Conservation (phyloP, 73 alveolate genomes). For the Paramecium sonneborni region DNA sequence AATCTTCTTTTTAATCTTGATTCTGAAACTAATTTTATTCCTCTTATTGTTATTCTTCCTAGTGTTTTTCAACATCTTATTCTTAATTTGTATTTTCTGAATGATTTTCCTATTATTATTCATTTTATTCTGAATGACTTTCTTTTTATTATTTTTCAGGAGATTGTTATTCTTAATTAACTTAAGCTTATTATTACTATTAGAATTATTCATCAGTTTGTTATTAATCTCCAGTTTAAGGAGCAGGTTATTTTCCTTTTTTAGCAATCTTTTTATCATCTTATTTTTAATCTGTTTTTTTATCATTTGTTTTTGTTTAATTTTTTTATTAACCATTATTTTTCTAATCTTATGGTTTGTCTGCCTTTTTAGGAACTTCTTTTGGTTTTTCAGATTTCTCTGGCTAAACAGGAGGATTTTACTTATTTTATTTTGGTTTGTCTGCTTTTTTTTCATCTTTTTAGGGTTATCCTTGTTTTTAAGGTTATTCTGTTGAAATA, state of each 20-base stretch:
- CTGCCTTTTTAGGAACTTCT: not conserved
- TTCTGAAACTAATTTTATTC: not conserved
- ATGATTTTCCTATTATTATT: not conserved
- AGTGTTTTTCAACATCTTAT: not conserved
- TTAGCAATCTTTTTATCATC: not conserved
- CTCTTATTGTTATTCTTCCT: not conserved
- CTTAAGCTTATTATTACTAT: not conserved
- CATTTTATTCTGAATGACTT: not conserved
- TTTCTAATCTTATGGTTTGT: not conserved
- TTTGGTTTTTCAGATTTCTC: not conserved
- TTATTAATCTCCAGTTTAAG: not conserved
- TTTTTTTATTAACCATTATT: not conserved
- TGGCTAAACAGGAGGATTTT: not conserved
- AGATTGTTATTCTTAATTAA: not conserved
- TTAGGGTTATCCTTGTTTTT: not conserved
- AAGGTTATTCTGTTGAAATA: not conserved
- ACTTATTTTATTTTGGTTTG: not conserved
- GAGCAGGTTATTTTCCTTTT: not conserved
- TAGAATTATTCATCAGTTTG: conserved; percentile 3
- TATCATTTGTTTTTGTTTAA: not conserved
- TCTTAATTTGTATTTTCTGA: not conserved
- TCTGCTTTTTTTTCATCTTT: not conserved
- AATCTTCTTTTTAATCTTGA: not conserved
- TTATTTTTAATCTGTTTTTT: not conserved
- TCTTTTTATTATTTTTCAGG: not conserved